These are phyloP conservation scores for Aspergillus spinulosporus DNA, from an alignment of 2,329 filamentous ascomycete genomes.

Conservation along the genomic window DNA sequence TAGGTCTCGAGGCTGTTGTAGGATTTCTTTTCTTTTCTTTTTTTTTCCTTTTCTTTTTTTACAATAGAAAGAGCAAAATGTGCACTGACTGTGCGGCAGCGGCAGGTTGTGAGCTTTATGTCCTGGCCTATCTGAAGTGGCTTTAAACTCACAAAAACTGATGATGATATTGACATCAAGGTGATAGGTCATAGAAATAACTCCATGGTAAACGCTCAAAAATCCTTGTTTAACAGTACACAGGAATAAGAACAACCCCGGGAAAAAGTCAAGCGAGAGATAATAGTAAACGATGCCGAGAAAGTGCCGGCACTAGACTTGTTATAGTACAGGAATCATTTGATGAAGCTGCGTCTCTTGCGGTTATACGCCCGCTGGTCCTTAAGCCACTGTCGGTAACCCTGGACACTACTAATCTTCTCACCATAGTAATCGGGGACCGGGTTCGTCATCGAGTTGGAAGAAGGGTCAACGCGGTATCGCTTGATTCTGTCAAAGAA, in stretches of 20 bases:
- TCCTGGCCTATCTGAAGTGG: too few species aligned
- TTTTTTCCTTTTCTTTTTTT: too few species aligned
- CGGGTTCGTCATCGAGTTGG: conserved; percentile 89
- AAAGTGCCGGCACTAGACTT: not conserved
- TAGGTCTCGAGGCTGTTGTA: too few species aligned
- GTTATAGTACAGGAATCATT: conserved; percentile 21
- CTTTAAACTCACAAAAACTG: too few species aligned
- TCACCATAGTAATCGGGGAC: conserved; percentile 98
- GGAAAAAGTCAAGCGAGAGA: not conserved
- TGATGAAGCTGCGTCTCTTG: conserved; percentile 61
- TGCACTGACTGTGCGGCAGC: too few species aligned
- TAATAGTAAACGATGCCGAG: not conserved
- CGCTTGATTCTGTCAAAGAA: conserved; percentile 92
- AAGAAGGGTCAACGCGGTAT: conserved; percentile 85
- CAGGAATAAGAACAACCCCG: not conserved
- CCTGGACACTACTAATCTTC: conserved; percentile 90
- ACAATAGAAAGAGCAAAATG: too few species aligned
- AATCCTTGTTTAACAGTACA: conserved; percentile 14
- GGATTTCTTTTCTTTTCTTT: too few species aligned
- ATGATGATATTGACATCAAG: too few species aligned
- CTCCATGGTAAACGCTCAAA: conserved; percentile 18
- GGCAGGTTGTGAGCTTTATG: too few species aligned
- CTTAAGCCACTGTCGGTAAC: conserved; percentile 94
- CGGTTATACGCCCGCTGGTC: conserved; percentile 97
- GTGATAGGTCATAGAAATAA: not conserved